Evolutionary conservation across 306 rosid genomes (phyloP).

Genomic region (Ceratonia siliqua): DNA sequence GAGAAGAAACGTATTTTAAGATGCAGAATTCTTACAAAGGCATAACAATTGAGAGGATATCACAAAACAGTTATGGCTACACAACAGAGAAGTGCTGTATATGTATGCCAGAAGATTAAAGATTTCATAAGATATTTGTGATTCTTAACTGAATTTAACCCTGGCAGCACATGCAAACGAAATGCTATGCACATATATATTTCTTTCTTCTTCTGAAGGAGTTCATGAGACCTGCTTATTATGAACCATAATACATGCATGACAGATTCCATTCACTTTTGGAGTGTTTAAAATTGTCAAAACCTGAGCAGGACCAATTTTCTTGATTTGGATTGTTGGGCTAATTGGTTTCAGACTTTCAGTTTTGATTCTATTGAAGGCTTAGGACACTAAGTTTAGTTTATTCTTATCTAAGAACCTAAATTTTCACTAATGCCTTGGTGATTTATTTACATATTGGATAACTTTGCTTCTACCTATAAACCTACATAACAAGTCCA

Average conservation of each 20-base stretch:
- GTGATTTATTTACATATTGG: background rate
- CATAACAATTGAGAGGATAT: constrained; percentile 6
- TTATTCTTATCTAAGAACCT: background rate
- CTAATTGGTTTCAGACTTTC: no score
- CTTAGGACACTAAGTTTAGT: background rate
- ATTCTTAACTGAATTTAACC: background rate
- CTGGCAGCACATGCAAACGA: background rate
- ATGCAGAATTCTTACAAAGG: background rate
- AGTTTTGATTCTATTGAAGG: background rate
- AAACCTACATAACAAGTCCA: background rate
- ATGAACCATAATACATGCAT: background rate
- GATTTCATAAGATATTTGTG: background rate
- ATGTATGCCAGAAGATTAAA: constrained; percentile 6
- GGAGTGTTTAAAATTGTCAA: background rate
- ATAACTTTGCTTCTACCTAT: background rate
- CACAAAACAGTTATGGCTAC: background rate
- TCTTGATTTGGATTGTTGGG: background rate
- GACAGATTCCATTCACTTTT: background rate
- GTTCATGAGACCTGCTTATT: background rate
- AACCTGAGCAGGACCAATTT: background rate
- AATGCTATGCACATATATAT: background rate
- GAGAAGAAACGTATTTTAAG: constrained; percentile 1
- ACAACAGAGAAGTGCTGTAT: background rate
- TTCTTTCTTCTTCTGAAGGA: constrained; percentile 13
- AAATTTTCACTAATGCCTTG: background rate